Evolutionary conservation across 148 eudicot genomes (phyloP), one percentile per base, ranked within the genome.

Genomic region (Chenopodium quinoa): DNA sequence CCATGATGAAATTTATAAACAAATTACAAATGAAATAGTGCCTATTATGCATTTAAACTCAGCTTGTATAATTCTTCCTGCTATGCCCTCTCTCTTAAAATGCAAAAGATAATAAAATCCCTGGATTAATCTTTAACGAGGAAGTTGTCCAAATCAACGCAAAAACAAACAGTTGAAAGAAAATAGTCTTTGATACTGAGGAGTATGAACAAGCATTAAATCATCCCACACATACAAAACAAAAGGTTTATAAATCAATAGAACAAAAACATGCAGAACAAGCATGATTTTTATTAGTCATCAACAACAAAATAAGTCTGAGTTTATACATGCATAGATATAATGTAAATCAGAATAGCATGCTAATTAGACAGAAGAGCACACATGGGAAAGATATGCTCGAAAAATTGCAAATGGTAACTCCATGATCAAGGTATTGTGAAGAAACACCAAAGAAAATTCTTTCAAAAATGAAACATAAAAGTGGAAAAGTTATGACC

Each of bases 401-500:
- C 62, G 17, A 56, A 56, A 17, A 56, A n/a, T 14, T 29, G 10
- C 47, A 66, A 65, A 22, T 40, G 32, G 54, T 22, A 13, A 56
- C 60, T 78, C 19, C 12, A 62, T 73, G n/a, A 71, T 52, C 78
- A 64, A 77, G 13, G 58, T 22, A 72, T 52, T 40, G 66, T 22
- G 29, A 64, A 40, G 22, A 78, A 77, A 67, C 52, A 66, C 6
- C 62, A 67, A 16, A 27, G 22, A 25, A 20, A 71, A n/a, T 52
- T 32, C 71, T 23, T 23, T 37, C 34, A 54, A 44, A 81, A 32
- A 75, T 29, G 7, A 78, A 81, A 29, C 17, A 72, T 37, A 52
- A 46, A 22, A 78, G 27, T 1, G 44, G 71, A 37, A 73, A 72
- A 75, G 13, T 64, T 72, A 78, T 85, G 20, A 96, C 99, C 95